These are phyloP conservation scores for Conticribra weissflogii DNA, from an alignment of 108 stramenopile genomes.

Conservation along the genomic window DNA sequence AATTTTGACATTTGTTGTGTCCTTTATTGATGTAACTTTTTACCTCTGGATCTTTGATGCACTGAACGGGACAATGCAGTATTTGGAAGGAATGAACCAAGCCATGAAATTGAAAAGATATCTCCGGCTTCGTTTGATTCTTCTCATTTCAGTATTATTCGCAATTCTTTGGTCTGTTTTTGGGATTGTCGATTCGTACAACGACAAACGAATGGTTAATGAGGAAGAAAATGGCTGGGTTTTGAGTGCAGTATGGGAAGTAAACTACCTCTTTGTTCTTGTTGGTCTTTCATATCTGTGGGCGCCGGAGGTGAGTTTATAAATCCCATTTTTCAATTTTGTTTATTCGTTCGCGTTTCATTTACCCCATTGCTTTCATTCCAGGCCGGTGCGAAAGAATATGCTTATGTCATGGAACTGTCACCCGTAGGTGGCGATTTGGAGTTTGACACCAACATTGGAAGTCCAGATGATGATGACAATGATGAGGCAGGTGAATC, in stretches of 20 bases:
- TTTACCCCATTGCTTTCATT: no score
- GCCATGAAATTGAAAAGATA: slow-evolving; percentile 74
- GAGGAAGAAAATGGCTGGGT: slow-evolving; percentile 75
- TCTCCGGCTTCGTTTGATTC: slow-evolving; percentile 73
- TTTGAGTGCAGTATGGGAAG: slow-evolving; percentile 70
- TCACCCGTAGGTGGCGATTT: slow-evolving; percentile 57
- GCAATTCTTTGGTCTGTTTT: slow-evolving; percentile 82
- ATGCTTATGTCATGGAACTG: slow-evolving; percentile 89
- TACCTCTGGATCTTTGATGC: slow-evolving; percentile 88
- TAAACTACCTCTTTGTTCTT: slow-evolving; percentile 83
- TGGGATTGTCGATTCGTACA: slow-evolving; percentile 75
- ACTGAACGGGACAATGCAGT: slow-evolving; percentile 80
- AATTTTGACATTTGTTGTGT: slow-evolving; percentile 67
- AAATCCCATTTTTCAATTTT: background rate
- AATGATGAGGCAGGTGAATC: slow-evolving; percentile 28
- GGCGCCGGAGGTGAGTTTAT: slow-evolving; percentile 57
- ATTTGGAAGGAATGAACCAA: slow-evolving; percentile 85
- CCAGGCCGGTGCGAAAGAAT: slow-evolving; percentile 73
- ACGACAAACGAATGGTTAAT: slow-evolving; percentile 63
- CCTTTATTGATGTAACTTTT: slow-evolving; percentile 74
- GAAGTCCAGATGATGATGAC: slow-evolving; percentile 52
- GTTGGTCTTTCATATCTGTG: slow-evolving; percentile 74
- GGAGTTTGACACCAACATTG: slow-evolving; percentile 50
- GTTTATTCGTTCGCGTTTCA: no score
- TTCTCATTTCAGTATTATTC: slow-evolving; percentile 82